phyloP scores from a whole-genome alignment of 306 rosid species.

The Begonia loranthoides region DNA sequence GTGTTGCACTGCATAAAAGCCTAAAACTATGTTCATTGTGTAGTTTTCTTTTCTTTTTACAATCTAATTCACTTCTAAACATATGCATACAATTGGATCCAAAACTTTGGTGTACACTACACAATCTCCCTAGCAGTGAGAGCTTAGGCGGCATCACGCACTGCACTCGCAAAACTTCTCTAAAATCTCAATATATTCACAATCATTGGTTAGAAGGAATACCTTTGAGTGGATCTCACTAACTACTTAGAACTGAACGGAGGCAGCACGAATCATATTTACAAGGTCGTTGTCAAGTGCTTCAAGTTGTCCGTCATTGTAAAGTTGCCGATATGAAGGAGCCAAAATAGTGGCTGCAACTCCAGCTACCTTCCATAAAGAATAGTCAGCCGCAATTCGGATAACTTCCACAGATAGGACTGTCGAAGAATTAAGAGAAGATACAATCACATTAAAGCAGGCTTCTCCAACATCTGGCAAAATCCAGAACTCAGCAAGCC shows the following conservation, averaged over 20 bases:
- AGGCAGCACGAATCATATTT: constrained; percentile 52
- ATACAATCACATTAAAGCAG: constrained; percentile 41
- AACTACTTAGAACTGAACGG: constrained; percentile 23
- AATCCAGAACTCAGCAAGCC: constrained; percentile 75
- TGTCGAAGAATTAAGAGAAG: constrained; percentile 42
- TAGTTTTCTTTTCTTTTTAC: no score
- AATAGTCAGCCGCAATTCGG: constrained; percentile 40
- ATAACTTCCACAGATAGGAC: constrained; percentile 38
- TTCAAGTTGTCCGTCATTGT: constrained; percentile 61
- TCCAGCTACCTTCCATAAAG: constrained; percentile 58
- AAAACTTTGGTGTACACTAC: no score
- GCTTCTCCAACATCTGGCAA: constrained; percentile 46
- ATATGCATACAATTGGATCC: no score
- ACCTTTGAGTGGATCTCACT: no score
- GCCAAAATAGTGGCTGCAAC: constrained; percentile 48
- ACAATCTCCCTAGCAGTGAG: no score
- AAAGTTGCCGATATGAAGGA: constrained; percentile 54
- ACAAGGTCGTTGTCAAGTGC: constrained; percentile 48
- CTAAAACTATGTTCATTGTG: no score
- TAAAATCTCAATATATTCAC: no score
- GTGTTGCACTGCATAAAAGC: no score
- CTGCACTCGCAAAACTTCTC: no score
- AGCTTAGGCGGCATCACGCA: no score
- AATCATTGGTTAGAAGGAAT: no score
- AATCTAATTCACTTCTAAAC: no score